Evolutionary conservation across 106 monocot species (phyloP).

Genomic region (Chionographis japonica): DNA sequence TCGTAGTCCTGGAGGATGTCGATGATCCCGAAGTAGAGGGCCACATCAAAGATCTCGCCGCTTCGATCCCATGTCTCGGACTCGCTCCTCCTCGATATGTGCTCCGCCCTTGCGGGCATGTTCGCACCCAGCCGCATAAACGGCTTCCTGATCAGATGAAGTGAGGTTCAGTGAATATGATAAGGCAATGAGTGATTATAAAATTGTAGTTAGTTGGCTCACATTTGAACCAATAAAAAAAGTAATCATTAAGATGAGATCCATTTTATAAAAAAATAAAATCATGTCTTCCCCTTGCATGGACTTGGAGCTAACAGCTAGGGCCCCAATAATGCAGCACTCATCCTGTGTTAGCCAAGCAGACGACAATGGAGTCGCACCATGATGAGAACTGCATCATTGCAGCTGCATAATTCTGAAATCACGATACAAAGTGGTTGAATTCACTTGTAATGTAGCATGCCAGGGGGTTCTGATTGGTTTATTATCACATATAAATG

Average conservation of each 20-base stretch:
- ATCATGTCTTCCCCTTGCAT: not conserved
- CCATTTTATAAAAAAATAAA: conserved; percentile 1
- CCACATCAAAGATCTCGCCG: conserved; percentile 39
- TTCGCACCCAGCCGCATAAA: conserved; percentile 42
- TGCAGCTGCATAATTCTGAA: not conserved
- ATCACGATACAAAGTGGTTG: no score
- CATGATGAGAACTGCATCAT: conserved; percentile 11
- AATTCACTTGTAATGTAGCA: no score
- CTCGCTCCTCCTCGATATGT: conserved; percentile 22
- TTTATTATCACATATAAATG: no score
- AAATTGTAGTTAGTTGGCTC: no score
- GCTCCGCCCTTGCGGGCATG: conserved; percentile 60
- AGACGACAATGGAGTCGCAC: not conserved
- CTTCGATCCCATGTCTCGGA: conserved; percentile 12
- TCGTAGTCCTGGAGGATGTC: conserved; percentile 58
- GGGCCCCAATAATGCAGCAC: conserved; percentile 11
- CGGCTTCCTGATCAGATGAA: conserved; percentile 15
- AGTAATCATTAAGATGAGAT: no score
- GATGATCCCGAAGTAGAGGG: conserved; percentile 52
- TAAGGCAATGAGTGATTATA: no score
- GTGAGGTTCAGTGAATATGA: no score
- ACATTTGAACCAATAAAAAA: no score
- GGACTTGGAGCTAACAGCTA: not conserved
- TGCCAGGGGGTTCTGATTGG: no score
- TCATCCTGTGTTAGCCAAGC: conserved; percentile 1